Evolutionary conservation across 768 basidiomycete genomes (phyloP).

Genomic region (Boletus barrowsii): DNA sequence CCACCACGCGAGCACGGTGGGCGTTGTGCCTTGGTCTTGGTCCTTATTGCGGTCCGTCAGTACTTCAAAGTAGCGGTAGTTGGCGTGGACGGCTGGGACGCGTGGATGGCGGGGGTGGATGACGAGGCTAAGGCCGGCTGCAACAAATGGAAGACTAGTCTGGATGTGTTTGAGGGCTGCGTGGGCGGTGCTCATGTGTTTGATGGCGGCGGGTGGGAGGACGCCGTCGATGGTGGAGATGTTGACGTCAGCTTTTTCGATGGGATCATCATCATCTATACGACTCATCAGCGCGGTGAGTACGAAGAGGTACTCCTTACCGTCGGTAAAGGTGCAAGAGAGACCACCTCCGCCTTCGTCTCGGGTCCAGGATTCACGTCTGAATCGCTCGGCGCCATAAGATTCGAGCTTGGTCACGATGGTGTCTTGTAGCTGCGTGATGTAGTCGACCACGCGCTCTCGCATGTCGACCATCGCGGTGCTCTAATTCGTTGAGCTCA

Average conservation of each 20-base stretch:
- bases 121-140: conserved; percentile 20
- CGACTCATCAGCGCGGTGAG: neutral
- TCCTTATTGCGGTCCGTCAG: neutral
- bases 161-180: conserved; percentile 15
- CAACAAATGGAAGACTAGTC: conserved; percentile 11
- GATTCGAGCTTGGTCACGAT: conserved; percentile 22
- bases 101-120: conserved; percentile 25
- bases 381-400: conserved; percentile 11
- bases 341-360: conserved; percentile 19
- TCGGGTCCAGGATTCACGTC: conserved; percentile 15
- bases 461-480: conserved; percentile 1
- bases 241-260: conserved; percentile 24
- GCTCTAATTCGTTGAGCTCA: neutral
- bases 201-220: conserved; percentile 20
- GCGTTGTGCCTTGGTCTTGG: neutral
- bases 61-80: conserved; percentile 28
- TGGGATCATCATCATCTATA: conserved; percentile 4
- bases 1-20: conserved; percentile 25
- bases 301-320: neutral
- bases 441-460: conserved; percentile 8
- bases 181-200: conserved; percentile 21
- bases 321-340: conserved; percentile 13
- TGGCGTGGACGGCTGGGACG: conserved; percentile 19
- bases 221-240: conserved; percentile 16
- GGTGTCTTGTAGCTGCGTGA: conserved; percentile 17